These are phyloP conservation scores for Wallacemonas sp. DNA, from an alignment of 208 protist species.

Conservation along the genomic window DNA sequence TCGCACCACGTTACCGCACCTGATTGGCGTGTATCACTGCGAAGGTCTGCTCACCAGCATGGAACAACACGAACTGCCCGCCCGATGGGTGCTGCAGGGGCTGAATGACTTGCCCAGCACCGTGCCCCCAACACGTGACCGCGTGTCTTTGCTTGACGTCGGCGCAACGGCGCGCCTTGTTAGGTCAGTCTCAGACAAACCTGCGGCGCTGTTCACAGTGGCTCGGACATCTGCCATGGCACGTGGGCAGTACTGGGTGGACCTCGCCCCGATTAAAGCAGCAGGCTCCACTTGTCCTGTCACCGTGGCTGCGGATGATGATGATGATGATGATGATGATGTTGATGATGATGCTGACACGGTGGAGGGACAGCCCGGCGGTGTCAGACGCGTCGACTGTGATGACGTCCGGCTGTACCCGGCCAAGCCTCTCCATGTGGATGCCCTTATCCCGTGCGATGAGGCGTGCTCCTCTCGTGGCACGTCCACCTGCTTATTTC, in stretches of 20 bases:
- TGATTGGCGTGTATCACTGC: not conserved
- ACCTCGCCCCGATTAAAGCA: no score
- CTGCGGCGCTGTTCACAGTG: constrained; percentile 15
- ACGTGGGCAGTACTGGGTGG: constrained; percentile 44
- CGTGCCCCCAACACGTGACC: constrained; percentile 12
- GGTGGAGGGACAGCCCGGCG: no score
- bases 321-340: not conserved
- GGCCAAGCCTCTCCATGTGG: constrained; percentile 32
- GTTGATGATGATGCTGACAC: no score
- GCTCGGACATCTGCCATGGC: constrained; percentile 21
- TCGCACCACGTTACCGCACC: not conserved
- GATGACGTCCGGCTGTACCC: constrained; percentile 37
- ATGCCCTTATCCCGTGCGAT: constrained; percentile 61
- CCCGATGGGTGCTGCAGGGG: constrained; percentile 73
- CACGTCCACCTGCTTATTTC: constrained; percentile 48
- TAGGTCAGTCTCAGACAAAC: not conserved
- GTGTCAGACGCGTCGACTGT: constrained; percentile 31
- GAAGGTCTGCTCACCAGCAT: not conserved
- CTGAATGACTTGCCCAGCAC: constrained; percentile 29
- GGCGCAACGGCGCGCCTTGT: constrained; percentile 24
- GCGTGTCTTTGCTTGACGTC: constrained; percentile 50
- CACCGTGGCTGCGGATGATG: not conserved
- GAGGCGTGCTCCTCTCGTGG: constrained; percentile 50
- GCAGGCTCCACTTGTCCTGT: no score
- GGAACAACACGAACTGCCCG: constrained; percentile 39